These are phyloP conservation scores for Mrakia frigida DNA, from an alignment of 768 basidiomycete genomes.

Conservation along the genomic window DNA sequence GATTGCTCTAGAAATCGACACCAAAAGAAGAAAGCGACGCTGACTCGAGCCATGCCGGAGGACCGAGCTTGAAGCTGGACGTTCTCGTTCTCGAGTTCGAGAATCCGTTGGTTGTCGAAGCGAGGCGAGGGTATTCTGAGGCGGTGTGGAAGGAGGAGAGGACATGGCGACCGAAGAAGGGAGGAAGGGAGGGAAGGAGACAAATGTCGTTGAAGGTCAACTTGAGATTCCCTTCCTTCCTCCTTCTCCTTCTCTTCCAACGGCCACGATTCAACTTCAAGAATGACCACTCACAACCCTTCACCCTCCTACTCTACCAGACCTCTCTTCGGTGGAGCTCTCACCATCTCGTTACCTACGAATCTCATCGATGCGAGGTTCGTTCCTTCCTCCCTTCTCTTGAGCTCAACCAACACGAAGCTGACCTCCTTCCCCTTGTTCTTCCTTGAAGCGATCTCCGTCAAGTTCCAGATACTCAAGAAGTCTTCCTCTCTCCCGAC, in stretches of 20 bases:
- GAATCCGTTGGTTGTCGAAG: no score
- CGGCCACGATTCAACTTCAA: background rate
- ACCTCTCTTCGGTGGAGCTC: conserved; percentile 78
- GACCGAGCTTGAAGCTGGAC: no score
- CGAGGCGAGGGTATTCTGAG: no score
- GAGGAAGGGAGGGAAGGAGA: background rate
- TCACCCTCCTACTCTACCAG: background rate
- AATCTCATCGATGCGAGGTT: conserved; percentile 80
- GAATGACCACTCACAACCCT: conserved; percentile 1
- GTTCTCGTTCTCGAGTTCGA: no score
- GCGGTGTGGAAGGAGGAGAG: no score
- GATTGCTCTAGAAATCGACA: no score
- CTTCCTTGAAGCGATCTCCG: conserved; percentile 54
- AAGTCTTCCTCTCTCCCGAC: conserved; percentile 73
- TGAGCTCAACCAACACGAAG: background rate
- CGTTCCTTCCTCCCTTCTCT: conserved; percentile 39
- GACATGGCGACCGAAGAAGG: background rate
- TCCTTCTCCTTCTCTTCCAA: background rate
- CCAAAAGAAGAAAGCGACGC: no score
- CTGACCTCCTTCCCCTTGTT: background rate
- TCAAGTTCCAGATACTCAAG: conserved; percentile 90
- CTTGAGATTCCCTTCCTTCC: background rate
- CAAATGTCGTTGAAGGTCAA: no score
- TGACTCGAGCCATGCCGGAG: no score
- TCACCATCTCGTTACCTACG: conserved; percentile 56